A percentile compares a stretch with the other conserved stretches of the same genome.
Evolutionary conservation across 164 flowering plant genomes (phyloP).

Genomic region (Dillenia suffruticosa): DNA sequence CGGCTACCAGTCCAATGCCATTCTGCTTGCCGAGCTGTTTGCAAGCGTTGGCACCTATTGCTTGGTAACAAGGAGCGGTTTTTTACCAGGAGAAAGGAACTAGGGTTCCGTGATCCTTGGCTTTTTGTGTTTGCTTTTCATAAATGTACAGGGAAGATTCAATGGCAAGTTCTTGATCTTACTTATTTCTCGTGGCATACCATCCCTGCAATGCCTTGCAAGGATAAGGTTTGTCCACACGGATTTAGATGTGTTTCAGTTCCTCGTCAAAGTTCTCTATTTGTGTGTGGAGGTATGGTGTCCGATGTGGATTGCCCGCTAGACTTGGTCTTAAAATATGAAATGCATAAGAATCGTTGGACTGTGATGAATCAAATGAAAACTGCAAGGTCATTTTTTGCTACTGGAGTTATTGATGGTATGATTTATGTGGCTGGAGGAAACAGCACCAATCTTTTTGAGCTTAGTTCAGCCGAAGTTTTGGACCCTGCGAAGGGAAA

Average conservation of each 20-base stretch:
- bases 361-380: conserved; percentile 54
- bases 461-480: conserved; percentile 55
- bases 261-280: conserved; percentile 43
- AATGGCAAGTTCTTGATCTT: conserved; percentile 63
- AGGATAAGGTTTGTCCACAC: conserved; percentile 43
- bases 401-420: conserved; percentile 55
- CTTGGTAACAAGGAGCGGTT: conserved; percentile 63
- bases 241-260: conserved; percentile 46
- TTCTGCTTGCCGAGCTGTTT: conserved; percentile 49
- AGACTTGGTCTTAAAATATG: conserved; percentile 50
- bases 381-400: conserved; percentile 58
- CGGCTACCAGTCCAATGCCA: conserved; percentile 70
- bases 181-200: conserved; percentile 51
- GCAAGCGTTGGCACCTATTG: conserved; percentile 68
- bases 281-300: conserved; percentile 53
- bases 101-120: conserved; percentile 66
- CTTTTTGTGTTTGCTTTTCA: conserved; percentile 52
- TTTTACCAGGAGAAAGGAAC: conserved; percentile 54
- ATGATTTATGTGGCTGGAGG: conserved; percentile 65
- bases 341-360: conserved; percentile 58
- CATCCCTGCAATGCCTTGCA: conserved; percentile 66
- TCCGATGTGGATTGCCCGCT: conserved; percentile 54
- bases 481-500: conserved; percentile 37
- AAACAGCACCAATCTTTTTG: conserved; percentile 43
- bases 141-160: conserved; percentile 46